These are phyloP conservation scores for Amanita exitialis DNA, from an alignment of 768 basidiomycete genomes.

Conservation along the genomic window DNA sequence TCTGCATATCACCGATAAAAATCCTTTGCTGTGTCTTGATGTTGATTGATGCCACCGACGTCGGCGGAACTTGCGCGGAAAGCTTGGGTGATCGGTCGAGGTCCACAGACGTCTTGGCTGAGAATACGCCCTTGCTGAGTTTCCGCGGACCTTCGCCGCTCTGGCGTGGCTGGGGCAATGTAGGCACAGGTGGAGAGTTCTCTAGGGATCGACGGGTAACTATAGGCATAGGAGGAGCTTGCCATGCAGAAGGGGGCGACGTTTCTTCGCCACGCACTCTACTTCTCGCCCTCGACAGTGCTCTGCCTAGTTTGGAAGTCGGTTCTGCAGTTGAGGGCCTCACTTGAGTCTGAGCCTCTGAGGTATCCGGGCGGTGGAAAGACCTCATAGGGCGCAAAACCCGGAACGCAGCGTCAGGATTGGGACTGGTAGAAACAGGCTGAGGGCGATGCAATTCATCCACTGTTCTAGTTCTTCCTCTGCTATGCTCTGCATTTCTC, in stretches of 20 bases:
- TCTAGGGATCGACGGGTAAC: neutral
- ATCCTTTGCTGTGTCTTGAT: conserved; percentile 53
- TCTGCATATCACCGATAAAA: conserved; percentile 70
- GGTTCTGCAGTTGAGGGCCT: conserved; percentile 18
- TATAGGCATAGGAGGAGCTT: neutral
- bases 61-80: conserved; percentile 12
- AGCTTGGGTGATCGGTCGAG: conserved; percentile 12
- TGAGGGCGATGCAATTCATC: conserved; percentile 5
- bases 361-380: conserved; percentile 41
- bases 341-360: conserved; percentile 18
- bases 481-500: neutral
- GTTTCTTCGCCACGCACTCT: conserved; percentile 1
- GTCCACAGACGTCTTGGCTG: conserved; percentile 14
- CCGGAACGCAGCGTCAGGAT: conserved; percentile 14
- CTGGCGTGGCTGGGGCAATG: neutral
- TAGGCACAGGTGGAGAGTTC: neutral
- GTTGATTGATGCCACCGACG: conserved; percentile 15
- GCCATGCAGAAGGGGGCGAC: conserved; percentile 4
- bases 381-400: conserved; percentile 45
- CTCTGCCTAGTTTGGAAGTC: neutral
- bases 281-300: conserved; percentile 2
- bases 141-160: neutral
- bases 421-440: conserved; percentile 12
- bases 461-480: neutral
- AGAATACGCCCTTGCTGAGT: neutral